A percentile compares a stretch with the other conserved stretches of the same genome.
phyloP scores from a whole-genome alignment of 768 basidiomycete species.

The Wakefieldia striispora region DNA sequence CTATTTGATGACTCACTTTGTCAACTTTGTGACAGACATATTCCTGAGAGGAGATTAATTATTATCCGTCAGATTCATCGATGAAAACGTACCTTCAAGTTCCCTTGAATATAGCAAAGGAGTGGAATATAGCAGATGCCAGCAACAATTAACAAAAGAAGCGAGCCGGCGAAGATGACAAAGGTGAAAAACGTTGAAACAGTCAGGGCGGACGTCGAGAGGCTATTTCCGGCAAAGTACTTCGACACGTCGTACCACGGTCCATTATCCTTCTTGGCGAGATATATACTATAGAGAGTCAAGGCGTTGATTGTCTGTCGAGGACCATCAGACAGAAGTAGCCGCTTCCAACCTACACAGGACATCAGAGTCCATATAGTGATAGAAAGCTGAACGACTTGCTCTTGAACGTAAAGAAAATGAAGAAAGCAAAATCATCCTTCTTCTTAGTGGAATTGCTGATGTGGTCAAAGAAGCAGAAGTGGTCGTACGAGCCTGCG shows the following conservation, averaged over 20 bases:
- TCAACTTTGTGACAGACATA: conserved; percentile 99
- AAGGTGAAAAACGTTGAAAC: conserved; percentile 91
- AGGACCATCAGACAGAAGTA: conserved; percentile 90
- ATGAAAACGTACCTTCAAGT: conserved; percentile 70
- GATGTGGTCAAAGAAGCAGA: conserved; percentile 98
- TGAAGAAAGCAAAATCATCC: conserved; percentile 98
- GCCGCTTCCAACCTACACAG: conserved; percentile 74
- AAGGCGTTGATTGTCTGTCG: conserved; percentile 98
- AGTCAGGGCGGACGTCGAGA: conserved; percentile 80
- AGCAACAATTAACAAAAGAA: conserved; percentile 78
- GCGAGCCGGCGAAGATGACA: conserved; percentile 79
- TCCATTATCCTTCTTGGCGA: conserved; percentile 49
- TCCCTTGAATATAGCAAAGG: conserved; percentile 93
- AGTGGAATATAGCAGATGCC: conserved; percentile 92
- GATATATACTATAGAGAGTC: conserved; percentile 90
- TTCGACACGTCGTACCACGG: conserved; percentile 69
- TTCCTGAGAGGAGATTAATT: conserved; percentile 51
- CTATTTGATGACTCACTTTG: conserved; percentile 56
- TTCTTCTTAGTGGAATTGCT: conserved; percentile 92
- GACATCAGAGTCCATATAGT: background rate
- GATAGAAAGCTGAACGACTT: conserved; percentile 25
- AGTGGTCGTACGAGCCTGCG: conserved; percentile 91
- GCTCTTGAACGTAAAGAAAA: conserved; percentile 99
- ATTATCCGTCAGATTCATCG: background rate
- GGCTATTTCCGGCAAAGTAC: conserved; percentile 75